Evolutionary conservation across 2,329 filamentous ascomycete genomes (phyloP).

Genomic region (Cladosporium sp.): DNA sequence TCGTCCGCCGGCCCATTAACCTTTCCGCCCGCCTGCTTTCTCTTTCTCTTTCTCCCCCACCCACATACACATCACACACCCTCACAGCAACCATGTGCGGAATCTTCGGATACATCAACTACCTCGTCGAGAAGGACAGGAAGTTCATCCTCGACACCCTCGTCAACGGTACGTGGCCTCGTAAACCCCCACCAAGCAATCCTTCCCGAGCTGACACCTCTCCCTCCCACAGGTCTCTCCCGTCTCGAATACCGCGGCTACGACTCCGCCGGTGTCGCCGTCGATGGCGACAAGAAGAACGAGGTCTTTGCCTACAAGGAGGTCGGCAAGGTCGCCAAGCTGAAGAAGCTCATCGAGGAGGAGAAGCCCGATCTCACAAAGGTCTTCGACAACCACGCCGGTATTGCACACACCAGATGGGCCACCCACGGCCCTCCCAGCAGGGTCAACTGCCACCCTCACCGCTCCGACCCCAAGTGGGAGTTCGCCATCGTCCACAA

Average conservation of each 20-base stretch:
- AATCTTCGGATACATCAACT: conserved; percentile 99
- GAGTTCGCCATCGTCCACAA: conserved; percentile 98
- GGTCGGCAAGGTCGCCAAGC: conserved; percentile 97
- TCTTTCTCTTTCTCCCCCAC: background rate
- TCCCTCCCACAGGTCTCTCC: conserved; percentile 69
- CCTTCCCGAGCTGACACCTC: conserved; percentile 27
- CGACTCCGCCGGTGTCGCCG: conserved; percentile 91
- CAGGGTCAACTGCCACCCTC: conserved; percentile 94
- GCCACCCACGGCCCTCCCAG: conserved; percentile 95
- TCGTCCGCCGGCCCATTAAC: background rate
- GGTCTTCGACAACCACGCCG: conserved; percentile 95
- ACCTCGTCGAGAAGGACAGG: conserved; percentile 97
- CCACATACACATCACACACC: background rate
- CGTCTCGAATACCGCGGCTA: conserved; percentile 98
- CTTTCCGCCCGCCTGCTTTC: background rate
- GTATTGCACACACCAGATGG: conserved; percentile 98
- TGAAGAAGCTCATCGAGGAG: conserved; percentile 88
- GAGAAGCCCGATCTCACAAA: conserved; percentile 82
- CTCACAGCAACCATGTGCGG: conserved; percentile 43
- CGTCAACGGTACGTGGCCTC: conserved; percentile 74
- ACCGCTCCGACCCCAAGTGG: conserved; percentile 94
- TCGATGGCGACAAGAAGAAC: conserved; percentile 98
- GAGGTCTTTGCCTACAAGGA: conserved; percentile 98
- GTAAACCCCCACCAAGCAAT: background rate
- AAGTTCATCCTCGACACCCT: conserved; percentile 94